These are phyloP conservation scores for Ganoderma sp. DNA, from an alignment of 1,284 basidiomycete genomes.

Conservation along the genomic window DNA sequence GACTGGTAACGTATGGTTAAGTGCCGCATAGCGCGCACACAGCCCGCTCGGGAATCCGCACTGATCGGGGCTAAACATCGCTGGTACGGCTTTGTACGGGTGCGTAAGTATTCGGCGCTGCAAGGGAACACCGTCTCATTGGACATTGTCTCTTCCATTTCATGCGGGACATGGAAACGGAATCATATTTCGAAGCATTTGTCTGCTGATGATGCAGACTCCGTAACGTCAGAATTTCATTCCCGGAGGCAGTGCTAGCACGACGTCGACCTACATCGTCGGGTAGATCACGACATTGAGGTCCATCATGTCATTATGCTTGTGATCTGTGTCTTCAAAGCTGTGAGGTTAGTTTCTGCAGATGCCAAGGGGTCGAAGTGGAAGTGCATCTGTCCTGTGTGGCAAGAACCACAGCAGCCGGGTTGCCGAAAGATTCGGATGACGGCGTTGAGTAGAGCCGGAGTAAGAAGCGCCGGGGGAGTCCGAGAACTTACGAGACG, in stretches of 20 bases:
- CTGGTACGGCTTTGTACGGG: not conserved
- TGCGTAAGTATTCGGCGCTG: not conserved
- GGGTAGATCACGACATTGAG: not conserved
- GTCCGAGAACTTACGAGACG: slow-evolving; percentile 21
- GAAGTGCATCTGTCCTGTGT: not conserved
- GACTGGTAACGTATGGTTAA: not conserved
- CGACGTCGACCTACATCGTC: too few species aligned
- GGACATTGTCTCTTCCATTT: not conserved
- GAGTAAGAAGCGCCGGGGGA: not conserved
- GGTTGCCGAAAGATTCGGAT: too few species aligned
- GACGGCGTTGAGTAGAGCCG: not conserved
- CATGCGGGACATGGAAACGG: not conserved
- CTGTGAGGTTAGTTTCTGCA: not conserved
- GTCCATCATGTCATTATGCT: not conserved
- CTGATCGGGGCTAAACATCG: not conserved
- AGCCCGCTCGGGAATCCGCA: not conserved
- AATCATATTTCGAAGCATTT: not conserved
- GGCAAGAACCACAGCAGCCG: not conserved
- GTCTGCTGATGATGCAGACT: not conserved
- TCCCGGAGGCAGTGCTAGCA: not conserved
- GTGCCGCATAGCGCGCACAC: not conserved
- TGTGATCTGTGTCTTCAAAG: not conserved
- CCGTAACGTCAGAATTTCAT: not conserved
- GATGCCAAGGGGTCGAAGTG: not conserved
- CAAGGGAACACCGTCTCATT: not conserved